Evolutionary conservation across 2,329 filamentous ascomycete species (phyloP), one percentile per base, ranked within the genome.

Genomic region (Penicillium oxalicum): DNA sequence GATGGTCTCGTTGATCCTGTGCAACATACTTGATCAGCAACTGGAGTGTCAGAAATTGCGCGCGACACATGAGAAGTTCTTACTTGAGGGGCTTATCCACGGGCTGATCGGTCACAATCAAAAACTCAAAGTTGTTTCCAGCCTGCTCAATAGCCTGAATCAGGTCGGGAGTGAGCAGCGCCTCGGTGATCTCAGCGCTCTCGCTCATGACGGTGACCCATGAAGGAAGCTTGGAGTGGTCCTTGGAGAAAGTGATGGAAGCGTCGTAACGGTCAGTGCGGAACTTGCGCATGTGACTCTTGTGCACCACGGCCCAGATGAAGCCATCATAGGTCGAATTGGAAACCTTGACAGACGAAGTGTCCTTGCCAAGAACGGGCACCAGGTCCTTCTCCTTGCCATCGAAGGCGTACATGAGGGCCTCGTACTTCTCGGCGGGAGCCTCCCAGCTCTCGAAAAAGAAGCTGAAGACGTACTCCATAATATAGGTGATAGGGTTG

Each of bases 191-290:
- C 73, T 97, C 93, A 50, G 91, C 90, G 71, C 85, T 95, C 77
- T 98, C 93, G 65, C 84, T 94, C 93, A 98, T 97, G 64, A 96
- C 82, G 9, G 89, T 95, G 47, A 86, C 77, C 91, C 91, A 98
- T 55, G 79, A 73, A 32, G 93, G 91, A 32, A 98, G 82, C 77
- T 95, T 96, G 47, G 86, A 67, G 72, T 91, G 82, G 64, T 98
- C 93, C 78, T 95, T 95, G 66, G 91, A 96, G 56, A 84, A 83
- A 37, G 93, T 96, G 59, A 98, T 80, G 45, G 88, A 95, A 47
- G 96, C 76, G 68, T 98, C 93, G 73, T 96, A 98, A 61, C 93
- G 87, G 55, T 95, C 89, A 41, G 95, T 87, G 53, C 93, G 86
- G 61, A 95, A 80, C 62, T 82, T 77, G 75, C 88, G 88, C 91